These are phyloP conservation scores for Phytophthora macrochlamydospora DNA, from an alignment of 352 stramenopile genomes.

Conservation along the genomic window DNA sequence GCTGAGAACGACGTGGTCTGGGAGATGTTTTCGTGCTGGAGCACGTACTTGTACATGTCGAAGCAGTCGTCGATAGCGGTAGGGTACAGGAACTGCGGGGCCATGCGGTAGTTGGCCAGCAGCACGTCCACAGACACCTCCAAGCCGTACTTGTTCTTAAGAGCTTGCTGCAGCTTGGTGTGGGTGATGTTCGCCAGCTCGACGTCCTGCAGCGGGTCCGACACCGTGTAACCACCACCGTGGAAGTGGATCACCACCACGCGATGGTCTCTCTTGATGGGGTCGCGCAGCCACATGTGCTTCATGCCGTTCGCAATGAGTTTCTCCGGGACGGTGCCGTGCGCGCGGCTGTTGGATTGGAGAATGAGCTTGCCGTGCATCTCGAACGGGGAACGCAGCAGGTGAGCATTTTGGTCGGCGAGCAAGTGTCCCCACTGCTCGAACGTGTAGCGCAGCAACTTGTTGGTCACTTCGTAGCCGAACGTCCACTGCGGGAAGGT, in stretches of 20 bases:
- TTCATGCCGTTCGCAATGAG: slow-evolving; percentile 14
- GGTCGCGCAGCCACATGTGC: slow-evolving; percentile 17
- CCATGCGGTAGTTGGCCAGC: slow-evolving; percentile 19
- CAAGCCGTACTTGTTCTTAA: slow-evolving; percentile 15
- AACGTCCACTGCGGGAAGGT: slow-evolving; percentile 18
- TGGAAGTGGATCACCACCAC: slow-evolving; percentile 20
- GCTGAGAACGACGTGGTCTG: slow-evolving; percentile 15
- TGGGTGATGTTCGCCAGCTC: slow-evolving; percentile 18
- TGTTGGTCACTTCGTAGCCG: slow-evolving; percentile 10
- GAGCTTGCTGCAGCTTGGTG: slow-evolving; percentile 19
- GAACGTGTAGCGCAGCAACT: slow-evolving; percentile 13
- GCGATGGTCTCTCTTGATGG: slow-evolving; percentile 5
- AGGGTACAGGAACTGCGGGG: slow-evolving; percentile 17
- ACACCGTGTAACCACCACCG: slow-evolving; percentile 10
- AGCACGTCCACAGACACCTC: slow-evolving; percentile 20
- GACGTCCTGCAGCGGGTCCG: slow-evolving; percentile 9
- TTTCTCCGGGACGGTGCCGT: slow-evolving; percentile 15
- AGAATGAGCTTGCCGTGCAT: slow-evolving; percentile 10
- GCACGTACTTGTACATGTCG: slow-evolving; percentile 21
- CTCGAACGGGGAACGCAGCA: slow-evolving; percentile 7
- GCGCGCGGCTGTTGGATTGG: slow-evolving; percentile 1
- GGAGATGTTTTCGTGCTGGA: slow-evolving; percentile 8
- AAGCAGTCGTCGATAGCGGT: slow-evolving; percentile 17
- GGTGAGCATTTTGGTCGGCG: slow-evolving; percentile 9
- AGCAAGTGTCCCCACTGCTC: slow-evolving; percentile 7